Conservation (phyloP, 768 basidiomycete genomes). For the Mycena kentingensis region DNA sequence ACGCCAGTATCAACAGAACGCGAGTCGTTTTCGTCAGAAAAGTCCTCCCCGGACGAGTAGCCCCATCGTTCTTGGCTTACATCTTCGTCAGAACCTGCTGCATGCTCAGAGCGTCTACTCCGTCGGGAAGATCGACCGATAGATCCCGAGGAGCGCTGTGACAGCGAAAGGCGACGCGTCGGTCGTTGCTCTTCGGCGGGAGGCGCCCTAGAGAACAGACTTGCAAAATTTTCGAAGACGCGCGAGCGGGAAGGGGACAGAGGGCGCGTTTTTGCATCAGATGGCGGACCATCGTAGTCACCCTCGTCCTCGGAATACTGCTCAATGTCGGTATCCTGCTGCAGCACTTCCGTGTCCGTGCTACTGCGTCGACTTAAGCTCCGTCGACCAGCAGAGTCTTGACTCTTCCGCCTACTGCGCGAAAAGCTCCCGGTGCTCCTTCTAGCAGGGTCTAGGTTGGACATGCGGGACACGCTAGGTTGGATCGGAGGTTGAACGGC, state of each 20-base stretch:
- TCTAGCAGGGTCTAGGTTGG: slow-evolving; percentile 54
- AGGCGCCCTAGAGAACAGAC: slow-evolving; percentile 60
- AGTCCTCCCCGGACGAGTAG: slow-evolving; percentile 82
- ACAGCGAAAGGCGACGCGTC: slow-evolving; percentile 54
- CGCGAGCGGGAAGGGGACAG: slow-evolving; percentile 38
- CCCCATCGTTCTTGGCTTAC: slow-evolving; percentile 77
- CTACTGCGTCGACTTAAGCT: slow-evolving; percentile 46
- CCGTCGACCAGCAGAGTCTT: slow-evolving; percentile 42
- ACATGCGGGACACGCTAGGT: slow-evolving; percentile 80
- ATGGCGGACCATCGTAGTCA: slow-evolving; percentile 33
- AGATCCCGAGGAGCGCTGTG: slow-evolving; percentile 57
- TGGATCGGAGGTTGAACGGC: neutral
- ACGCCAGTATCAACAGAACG: slow-evolving; percentile 40
- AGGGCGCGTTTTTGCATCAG: slow-evolving; percentile 33
- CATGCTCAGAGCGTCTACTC: slow-evolving; percentile 56
- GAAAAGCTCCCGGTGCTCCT: slow-evolving; percentile 61
- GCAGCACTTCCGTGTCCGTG: slow-evolving; percentile 46
- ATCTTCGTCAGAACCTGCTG: slow-evolving; percentile 60
- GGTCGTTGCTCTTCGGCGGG: slow-evolving; percentile 38
- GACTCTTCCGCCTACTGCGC: slow-evolving; percentile 51
- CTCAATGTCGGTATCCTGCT: slow-evolving; percentile 36
- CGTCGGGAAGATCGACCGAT: slow-evolving; percentile 51
- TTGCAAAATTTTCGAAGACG: slow-evolving; percentile 67
- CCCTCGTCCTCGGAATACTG: slow-evolving; percentile 20
- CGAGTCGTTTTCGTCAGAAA: slow-evolving; percentile 42